Evolutionary conservation across 805 yeast species (phyloP).

Genomic region (Metschnikowia colocasiae): DNA sequence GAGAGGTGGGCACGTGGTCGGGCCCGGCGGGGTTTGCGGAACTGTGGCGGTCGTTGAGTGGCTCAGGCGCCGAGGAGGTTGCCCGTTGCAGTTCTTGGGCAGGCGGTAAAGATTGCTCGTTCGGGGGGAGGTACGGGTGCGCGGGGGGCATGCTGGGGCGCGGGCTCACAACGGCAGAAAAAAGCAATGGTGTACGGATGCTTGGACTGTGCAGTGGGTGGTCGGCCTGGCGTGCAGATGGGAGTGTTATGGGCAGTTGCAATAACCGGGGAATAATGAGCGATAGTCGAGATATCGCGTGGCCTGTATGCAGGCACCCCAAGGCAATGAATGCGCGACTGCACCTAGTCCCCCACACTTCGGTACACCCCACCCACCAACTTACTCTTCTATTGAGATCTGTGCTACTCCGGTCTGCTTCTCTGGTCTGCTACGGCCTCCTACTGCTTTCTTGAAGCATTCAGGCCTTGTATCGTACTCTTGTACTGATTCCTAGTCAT

Average conservation of each 20-base stretch:
- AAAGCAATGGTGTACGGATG: background rate
- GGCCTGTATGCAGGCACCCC: conserved; percentile 3
- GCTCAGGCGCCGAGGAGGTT: background rate
- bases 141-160: background rate
- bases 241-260: background rate
- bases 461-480: too few relatives aligned
- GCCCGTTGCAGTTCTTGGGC: background rate
- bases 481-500: too few relatives aligned
- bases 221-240: background rate
- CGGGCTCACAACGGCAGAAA: background rate
- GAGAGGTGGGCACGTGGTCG: background rate
- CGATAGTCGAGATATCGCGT: conserved; percentile 9
- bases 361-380: background rate
- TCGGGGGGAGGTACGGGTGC: background rate
- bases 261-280: background rate
- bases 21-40: background rate
- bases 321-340: background rate
- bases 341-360: background rate
- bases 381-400: too few relatives aligned
- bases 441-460: too few relatives aligned
- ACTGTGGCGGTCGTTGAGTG: too few relatives aligned
- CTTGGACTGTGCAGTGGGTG: background rate
- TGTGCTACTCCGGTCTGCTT: too few relatives aligned
- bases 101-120: background rate
- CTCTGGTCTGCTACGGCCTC: too few relatives aligned